Evolutionary conservation across 2,329 filamentous ascomycete species (phyloP).

Genomic region (Metarhizium guizhouense): DNA sequence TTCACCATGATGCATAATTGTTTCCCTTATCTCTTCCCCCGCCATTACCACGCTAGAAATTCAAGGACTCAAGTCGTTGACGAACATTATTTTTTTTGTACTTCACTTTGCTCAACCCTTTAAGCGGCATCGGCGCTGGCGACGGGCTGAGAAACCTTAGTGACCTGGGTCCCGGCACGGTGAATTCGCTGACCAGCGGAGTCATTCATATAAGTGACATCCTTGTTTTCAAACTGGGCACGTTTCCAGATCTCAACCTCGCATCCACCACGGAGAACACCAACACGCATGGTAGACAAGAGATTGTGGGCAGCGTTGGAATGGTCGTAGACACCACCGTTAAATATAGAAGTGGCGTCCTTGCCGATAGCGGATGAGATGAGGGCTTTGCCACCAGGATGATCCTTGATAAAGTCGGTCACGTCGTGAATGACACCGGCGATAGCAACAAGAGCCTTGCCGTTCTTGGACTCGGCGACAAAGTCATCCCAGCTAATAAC

Average conservation of each 20-base stretch:
- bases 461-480: constrained; percentile 64
- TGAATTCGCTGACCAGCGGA: constrained; percentile 73
- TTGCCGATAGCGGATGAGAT: constrained; percentile 77
- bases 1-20: not conserved
- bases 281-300: constrained; percentile 79
- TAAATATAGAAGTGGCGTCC: constrained; percentile 85
- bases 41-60: not conserved
- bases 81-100: not conserved
- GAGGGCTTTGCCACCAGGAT: constrained; percentile 84
- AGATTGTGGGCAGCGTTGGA: constrained; percentile 86
- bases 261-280: constrained; percentile 76
- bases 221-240: constrained; percentile 75
- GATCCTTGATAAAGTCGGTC: constrained; percentile 75
- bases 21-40: not conserved
- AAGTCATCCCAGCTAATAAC: constrained; percentile 85
- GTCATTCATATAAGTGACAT: constrained; percentile 71
- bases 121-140: constrained; percentile 78
- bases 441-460: constrained; percentile 66
- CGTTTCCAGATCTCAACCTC: constrained; percentile 94
- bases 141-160: constrained; percentile 70
- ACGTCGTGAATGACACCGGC: constrained; percentile 84
- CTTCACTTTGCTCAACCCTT: constrained; percentile 7
- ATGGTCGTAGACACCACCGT: constrained; percentile 83
- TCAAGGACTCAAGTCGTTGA: not conserved
- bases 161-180: constrained; percentile 77